Evolutionary conservation across 305 asterid genomes (phyloP).

Genomic region (Fraxinus floribunda): DNA sequence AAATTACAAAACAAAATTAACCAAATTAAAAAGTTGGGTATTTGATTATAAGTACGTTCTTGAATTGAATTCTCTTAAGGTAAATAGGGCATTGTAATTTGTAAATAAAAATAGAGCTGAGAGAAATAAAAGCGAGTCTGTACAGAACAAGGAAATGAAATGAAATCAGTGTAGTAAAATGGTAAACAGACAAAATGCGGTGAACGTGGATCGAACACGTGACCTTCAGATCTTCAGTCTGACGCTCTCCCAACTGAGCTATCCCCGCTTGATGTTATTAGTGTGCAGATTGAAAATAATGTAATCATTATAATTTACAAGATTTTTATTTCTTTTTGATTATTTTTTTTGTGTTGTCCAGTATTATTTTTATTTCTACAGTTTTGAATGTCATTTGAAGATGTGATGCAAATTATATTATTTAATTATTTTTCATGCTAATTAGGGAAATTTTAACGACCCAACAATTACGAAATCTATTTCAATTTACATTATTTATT

Average conservation of each 20-base stretch:
- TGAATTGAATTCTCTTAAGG: background rate
- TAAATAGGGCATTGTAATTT: background rate
- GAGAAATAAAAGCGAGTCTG: background rate
- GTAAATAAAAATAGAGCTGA: background rate
- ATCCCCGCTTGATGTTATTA: slow-evolving; percentile 18
- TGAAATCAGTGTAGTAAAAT: background rate
- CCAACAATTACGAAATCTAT: background rate
- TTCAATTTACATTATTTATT: background rate
- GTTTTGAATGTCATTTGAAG: background rate
- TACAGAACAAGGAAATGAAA: background rate
- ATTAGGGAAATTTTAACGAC: background rate
- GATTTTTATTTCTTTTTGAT: background rate
- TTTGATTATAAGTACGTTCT: background rate
- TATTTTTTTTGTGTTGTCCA: background rate
- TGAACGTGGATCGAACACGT: slow-evolving; percentile 63
- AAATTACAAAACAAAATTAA: background rate
- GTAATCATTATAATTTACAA: background rate
- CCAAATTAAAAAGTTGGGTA: background rate
- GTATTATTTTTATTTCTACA: background rate
- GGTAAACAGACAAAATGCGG: slow-evolving; percentile 13
- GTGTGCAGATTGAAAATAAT: background rate
- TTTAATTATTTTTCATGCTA: background rate
- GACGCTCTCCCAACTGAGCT: slow-evolving; percentile 95
- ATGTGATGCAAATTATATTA: background rate
- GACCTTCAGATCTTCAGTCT: slow-evolving; percentile 95